These are phyloP conservation scores for Lojkania enalia DNA, from an alignment of 2,329 filamentous ascomycete genomes.

Conservation along the genomic window DNA sequence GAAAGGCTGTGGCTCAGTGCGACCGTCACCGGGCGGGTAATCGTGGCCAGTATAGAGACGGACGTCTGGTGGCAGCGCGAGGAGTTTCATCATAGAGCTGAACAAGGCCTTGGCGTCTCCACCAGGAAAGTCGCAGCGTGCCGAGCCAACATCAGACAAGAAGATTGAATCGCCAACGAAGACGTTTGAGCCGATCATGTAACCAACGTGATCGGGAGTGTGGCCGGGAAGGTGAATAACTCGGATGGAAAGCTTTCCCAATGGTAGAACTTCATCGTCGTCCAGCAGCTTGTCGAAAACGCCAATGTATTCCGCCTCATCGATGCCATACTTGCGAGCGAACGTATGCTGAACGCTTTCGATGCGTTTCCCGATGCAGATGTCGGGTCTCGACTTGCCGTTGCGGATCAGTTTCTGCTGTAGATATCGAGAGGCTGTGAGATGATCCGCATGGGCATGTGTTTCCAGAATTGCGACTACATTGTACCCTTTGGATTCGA, in stretches of 20 bases:
- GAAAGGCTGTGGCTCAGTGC: conserved; percentile 20
- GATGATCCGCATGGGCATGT: conserved; percentile 61
- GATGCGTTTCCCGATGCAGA: conserved; percentile 60
- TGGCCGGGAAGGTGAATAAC: conserved; percentile 61
- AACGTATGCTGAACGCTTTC: conserved; percentile 55
- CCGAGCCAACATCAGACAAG: conserved; percentile 31
- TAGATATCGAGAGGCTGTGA: conserved; percentile 61
- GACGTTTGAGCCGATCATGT: conserved; percentile 52
- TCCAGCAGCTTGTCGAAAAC: conserved; percentile 58
- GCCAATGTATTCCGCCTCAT: conserved; percentile 44
- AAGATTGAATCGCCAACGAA: conserved; percentile 34
- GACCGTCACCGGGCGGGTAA: conserved; percentile 25
- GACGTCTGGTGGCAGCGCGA: conserved; percentile 21
- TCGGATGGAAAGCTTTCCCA: conserved; percentile 52
- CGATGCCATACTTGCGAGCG: conserved; percentile 52
- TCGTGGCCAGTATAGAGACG: conserved; percentile 33
- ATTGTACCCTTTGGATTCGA: conserved; percentile 50
- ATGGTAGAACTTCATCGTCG: conserved; percentile 56
- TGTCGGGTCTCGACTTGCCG: conserved; percentile 44
- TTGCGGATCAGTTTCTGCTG: conserved; percentile 48
- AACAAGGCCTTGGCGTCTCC: conserved; percentile 24
- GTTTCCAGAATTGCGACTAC: conserved; percentile 61
- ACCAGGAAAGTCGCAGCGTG: conserved; percentile 30
- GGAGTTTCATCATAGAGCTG: conserved; percentile 19
- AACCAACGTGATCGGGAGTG: conserved; percentile 62